Evolutionary conservation across 116 monocot species (phyloP), one percentile per base, ranked within the genome.

Genomic region (Cymodocea nodosa): DNA sequence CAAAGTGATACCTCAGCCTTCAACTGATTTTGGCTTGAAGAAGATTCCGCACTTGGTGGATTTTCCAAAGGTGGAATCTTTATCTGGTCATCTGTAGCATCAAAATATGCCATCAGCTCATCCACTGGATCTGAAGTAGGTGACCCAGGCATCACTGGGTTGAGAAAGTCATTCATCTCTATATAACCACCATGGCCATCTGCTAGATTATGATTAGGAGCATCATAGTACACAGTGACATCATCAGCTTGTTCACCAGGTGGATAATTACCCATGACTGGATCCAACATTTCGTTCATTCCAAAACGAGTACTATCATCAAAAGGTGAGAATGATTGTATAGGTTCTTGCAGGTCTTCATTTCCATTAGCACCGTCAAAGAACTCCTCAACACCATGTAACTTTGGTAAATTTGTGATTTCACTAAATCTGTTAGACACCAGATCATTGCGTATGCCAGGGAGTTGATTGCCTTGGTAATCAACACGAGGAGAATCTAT

Each of bases 41-140:
- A 71, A 49, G 77, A 69, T 64, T 64, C 61, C 36, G 64, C 23
- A 17, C 17, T 55, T 6, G 40, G 67, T 6, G 51, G 36, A 17
- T 65, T 69, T 15, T 51, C 59, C 35, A 63, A 66, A 51, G n/a
- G 34, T 4, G 71, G 55, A 51, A 35, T 20, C 60, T 80, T 59
- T 22, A 75, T 60, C 49, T 64, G 69, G 58, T 70, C 71, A 52
- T 84, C 84, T 10, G 82, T 72, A 2, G 77, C 81, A 65, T 82
- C 84, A 71, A 81, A 89, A 60, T 79, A 89, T 24, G 84, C 72
- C 35, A 82, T 36, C 30, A 75, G 63, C 11, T 89, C 84, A 67
- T 89, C 88, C 59, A 84, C 68, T 18, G 61, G 63, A 67, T 84
- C 84, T 51, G 76, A 35, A 22, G 50, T 78, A 69, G 56, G 66